Evolutionary conservation across 805 yeast species (phyloP).

Genomic region (Saturnispora besseyi): DNA sequence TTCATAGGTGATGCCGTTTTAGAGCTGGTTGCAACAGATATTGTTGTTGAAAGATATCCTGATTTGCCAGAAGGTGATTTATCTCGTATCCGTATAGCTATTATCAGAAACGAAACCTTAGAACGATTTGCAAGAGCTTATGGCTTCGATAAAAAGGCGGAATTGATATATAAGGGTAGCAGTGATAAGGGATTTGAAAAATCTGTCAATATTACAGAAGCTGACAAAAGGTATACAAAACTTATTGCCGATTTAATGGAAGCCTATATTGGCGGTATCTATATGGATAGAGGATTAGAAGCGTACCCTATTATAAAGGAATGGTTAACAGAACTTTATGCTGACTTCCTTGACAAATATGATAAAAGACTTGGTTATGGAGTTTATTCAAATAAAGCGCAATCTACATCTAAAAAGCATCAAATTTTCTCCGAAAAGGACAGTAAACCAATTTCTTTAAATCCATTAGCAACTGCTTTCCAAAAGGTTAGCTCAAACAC

Average conservation of each 20-base stretch:
- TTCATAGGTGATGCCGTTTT: slow-evolving; percentile 85
- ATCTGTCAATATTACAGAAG: slow-evolving; percentile 4
- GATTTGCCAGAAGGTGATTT: slow-evolving; percentile 72
- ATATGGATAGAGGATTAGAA: slow-evolving; percentile 34
- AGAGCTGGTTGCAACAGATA: slow-evolving; percentile 59
- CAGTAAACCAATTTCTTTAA: not conserved
- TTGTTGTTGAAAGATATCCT: slow-evolving; percentile 60
- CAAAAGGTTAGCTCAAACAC: not conserved
- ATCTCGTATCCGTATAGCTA: slow-evolving; percentile 55
- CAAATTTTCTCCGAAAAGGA: not conserved
- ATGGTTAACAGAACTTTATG: slow-evolving; percentile 40
- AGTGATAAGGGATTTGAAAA: slow-evolving; percentile 17
- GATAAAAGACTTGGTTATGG: slow-evolving; percentile 8
- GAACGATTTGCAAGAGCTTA: slow-evolving; percentile 63
- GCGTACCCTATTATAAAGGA: slow-evolving; percentile 33
- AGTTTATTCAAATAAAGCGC: not conserved
- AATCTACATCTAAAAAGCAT: not conserved
- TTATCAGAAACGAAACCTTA: slow-evolving; percentile 67
- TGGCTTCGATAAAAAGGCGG: slow-evolving; percentile 50
- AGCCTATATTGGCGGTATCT: slow-evolving; percentile 85
- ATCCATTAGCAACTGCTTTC: slow-evolving; percentile 1
- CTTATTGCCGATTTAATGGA: slow-evolving; percentile 80
- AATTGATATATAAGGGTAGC: slow-evolving; percentile 14
- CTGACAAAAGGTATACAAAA: slow-evolving; percentile 7
- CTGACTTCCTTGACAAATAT: slow-evolving; percentile 25